Conservation (phyloP, 2,329 filamentous ascomycete genomes). For the Colletotrichum acutatum region DNA sequence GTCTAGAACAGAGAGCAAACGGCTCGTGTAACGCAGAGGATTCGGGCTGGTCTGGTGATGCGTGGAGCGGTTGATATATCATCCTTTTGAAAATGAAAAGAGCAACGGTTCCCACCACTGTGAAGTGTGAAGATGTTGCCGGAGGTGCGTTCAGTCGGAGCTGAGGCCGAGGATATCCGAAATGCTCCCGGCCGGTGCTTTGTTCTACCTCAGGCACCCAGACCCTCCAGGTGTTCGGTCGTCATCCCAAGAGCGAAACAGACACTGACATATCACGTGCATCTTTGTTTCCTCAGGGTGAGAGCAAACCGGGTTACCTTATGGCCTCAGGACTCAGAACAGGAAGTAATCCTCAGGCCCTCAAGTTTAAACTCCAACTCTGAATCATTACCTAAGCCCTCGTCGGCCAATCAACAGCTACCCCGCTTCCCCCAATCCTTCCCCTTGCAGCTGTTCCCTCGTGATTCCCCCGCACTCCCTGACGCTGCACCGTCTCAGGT, state of each 20-base stretch:
- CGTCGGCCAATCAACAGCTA: slow-evolving; percentile 6
- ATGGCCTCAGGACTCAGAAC: too few relatives aligned
- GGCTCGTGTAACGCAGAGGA: slow-evolving; percentile 3
- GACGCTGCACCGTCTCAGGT: slow-evolving; percentile 33
- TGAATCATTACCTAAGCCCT: slow-evolving; percentile 15
- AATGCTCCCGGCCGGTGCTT: neutral
- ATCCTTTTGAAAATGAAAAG: too few relatives aligned
- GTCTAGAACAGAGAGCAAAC: slow-evolving; percentile 19
- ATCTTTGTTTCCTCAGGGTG: neutral
- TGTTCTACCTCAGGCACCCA: neutral
- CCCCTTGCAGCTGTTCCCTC: slow-evolving; percentile 18
- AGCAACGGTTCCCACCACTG: too few relatives aligned
- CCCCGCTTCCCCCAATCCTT: slow-evolving; percentile 26
- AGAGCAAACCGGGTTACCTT: too few relatives aligned
- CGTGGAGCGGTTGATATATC: too few relatives aligned
- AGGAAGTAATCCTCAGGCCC: slow-evolving; percentile 11
- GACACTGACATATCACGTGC: neutral
- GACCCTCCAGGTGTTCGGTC: neutral
- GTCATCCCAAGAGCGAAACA: neutral
- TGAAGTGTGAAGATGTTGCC: neutral
- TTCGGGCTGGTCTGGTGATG: neutral
- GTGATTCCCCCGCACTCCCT: slow-evolving; percentile 34
- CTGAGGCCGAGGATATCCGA: neutral
- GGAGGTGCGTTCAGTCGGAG: neutral
- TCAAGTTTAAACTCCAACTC: slow-evolving; percentile 20